These are phyloP conservation scores for Colletotrichum brevisporum DNA, from an alignment of 2,329 filamentous ascomycete species.

Conservation along the genomic window DNA sequence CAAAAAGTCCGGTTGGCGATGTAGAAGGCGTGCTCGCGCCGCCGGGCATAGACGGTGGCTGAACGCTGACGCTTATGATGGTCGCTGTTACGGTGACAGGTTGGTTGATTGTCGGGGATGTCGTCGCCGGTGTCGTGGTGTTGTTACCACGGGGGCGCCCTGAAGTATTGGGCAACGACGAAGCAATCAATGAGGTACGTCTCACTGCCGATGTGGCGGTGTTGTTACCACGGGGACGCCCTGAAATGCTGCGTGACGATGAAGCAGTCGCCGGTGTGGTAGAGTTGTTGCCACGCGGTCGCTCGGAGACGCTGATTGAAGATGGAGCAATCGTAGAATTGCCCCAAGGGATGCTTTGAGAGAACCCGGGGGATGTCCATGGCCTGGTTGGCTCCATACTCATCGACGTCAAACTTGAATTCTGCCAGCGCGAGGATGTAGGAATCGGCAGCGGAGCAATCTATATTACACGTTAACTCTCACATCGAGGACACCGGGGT, in stretches of 20 bases:
- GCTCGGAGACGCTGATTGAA: neutral
- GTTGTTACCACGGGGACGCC: too few relatives aligned
- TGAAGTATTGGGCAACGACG: too few relatives aligned
- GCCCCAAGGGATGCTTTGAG: neutral
- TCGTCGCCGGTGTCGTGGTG: neutral
- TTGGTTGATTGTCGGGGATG: neutral
- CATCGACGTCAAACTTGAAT: neutral
- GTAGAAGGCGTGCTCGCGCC: neutral
- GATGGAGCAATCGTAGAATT: neutral
- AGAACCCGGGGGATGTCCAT: neutral
- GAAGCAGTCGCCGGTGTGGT: neutral
- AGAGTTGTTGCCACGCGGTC: neutral
- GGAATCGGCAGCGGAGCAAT: neutral
- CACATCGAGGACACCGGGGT: too few relatives aligned
- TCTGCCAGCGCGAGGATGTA: neutral
- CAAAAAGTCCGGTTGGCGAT: neutral
- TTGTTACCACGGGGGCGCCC: too few relatives aligned
- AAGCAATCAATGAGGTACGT: too few relatives aligned
- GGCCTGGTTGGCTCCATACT: neutral
- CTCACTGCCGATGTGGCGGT: too few relatives aligned
- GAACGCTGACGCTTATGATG: neutral
- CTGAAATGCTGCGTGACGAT: too few relatives aligned
- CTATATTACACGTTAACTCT: neutral
- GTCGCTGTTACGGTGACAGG: neutral
- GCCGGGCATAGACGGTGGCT: too few relatives aligned